phyloP scores from a whole-genome alignment of 2,329 filamentous ascomycete species.

The Diaporthe longicolla region DNA sequence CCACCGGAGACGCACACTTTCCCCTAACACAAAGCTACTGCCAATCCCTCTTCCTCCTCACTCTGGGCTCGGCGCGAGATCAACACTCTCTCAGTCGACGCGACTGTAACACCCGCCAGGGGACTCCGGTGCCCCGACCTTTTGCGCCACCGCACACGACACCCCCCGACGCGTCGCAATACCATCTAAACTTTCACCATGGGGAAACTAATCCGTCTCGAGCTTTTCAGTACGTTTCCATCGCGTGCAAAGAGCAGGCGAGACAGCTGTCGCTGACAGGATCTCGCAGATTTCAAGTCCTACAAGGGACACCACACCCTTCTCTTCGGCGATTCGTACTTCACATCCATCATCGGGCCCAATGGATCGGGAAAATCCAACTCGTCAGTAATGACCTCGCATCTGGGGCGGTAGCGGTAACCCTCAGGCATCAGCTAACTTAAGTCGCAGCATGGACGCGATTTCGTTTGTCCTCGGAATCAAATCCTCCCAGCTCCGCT shows the following conservation, averaged over 20 bases:
- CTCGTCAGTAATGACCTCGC: conserved; percentile 72
- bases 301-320: conserved; percentile 97
- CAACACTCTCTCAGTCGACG: conserved; percentile 1
- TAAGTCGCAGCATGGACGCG: conserved; percentile 85
- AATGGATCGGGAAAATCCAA: conserved; percentile 99
- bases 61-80: background rate
- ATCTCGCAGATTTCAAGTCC: conserved; percentile 90
- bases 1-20: conserved; percentile 12
- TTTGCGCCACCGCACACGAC: conserved; percentile 19
- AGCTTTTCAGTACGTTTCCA: conserved; percentile 84
- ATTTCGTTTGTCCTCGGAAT: conserved; percentile 99
- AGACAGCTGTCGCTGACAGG: conserved; percentile 37
- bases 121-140: background rate
- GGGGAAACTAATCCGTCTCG: conserved; percentile 95
- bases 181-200: conserved; percentile 67
- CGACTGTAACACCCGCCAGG: conserved; percentile 1
- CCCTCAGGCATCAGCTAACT: conserved; percentile 45
- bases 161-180: conserved; percentile 36
- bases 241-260: conserved; percentile 13
- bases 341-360: conserved; percentile 98
- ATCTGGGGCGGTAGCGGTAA: conserved; percentile 31
- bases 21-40: background rate
- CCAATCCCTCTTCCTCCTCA: no score
- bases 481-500: conserved; percentile 97
- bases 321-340: conserved; percentile 97